Percentiles rank a stretch among this genome's conserved stretches.
phyloP scores from a whole-genome alignment of 2,329 filamentous ascomycete species.

The Fusarium odoratissimum region DNA sequence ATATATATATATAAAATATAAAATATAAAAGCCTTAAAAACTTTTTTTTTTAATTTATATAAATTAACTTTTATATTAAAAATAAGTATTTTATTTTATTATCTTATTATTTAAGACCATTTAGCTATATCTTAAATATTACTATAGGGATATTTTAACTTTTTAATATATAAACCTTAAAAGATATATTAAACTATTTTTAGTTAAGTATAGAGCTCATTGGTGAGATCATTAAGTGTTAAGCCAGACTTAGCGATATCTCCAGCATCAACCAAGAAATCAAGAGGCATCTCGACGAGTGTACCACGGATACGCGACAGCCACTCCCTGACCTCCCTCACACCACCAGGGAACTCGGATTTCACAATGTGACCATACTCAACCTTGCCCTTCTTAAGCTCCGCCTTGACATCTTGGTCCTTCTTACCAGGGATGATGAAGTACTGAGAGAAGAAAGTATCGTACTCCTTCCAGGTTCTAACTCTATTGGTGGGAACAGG shows the following conservation, averaged over 20 bases:
- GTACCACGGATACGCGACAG: slow-evolving; percentile 75
- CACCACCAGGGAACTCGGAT: slow-evolving; percentile 80
- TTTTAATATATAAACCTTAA: too few relatives aligned
- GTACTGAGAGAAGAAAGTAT: slow-evolving; percentile 74
- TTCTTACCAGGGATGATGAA: slow-evolving; percentile 69
- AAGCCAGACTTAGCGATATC: slow-evolving; percentile 89
- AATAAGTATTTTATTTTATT: too few relatives aligned
- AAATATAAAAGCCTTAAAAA: too few relatives aligned
- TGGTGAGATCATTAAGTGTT: slow-evolving; percentile 76
- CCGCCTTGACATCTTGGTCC: slow-evolving; percentile 62
- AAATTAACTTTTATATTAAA: too few relatives aligned
- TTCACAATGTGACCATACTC: slow-evolving; percentile 89
- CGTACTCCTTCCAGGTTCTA: slow-evolving; percentile 78
- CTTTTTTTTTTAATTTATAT: too few relatives aligned
- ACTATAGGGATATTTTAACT: too few relatives aligned
- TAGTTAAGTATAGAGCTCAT: too few relatives aligned
- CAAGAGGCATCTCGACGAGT: slow-evolving; percentile 89
- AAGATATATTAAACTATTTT: too few relatives aligned
- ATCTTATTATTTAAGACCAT: too few relatives aligned
- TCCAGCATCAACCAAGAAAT: slow-evolving; percentile 81
- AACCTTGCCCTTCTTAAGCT: slow-evolving; percentile 68
- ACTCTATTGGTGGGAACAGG: slow-evolving; percentile 77
- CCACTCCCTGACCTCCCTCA: slow-evolving; percentile 77
- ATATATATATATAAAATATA: too few relatives aligned
- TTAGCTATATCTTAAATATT: too few relatives aligned